These are phyloP conservation scores for Pouteria glomerata DNA, from an alignment of 148 eudicot genomes.

Conservation along the genomic window DNA sequence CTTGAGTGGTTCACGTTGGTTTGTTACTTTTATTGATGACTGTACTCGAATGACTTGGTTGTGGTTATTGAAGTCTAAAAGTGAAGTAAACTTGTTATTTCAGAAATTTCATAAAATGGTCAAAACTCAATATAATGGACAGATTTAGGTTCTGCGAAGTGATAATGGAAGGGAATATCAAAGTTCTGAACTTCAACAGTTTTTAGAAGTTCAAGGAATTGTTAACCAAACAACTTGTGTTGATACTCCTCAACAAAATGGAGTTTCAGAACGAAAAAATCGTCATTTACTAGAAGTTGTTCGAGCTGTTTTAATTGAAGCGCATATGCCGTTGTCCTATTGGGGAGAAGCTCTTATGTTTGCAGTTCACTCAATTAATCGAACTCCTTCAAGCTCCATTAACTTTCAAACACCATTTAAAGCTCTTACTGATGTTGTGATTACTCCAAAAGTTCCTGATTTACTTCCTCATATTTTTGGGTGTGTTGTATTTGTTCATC, in stretches of 20 bases:
- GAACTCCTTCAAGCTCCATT: not conserved
- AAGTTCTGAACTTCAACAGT: no score
- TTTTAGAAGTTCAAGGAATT: no score
- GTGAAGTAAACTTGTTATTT: not conserved
- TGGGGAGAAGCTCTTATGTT: not conserved
- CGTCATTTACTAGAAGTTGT: no score
- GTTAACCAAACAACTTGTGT: no score
- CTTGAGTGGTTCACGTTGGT: not conserved
- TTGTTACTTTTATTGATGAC: not conserved
- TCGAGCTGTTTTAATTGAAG: no score
- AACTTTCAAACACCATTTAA: not conserved
- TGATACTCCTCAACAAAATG: no score
- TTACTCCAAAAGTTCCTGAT: not conserved
- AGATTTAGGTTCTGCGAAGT: not conserved
- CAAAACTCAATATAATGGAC: not conserved
- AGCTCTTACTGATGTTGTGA: not conserved
- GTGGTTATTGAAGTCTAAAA: not conserved
- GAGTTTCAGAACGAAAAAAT: no score
- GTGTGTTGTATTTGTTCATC: slow-evolving; percentile 5
- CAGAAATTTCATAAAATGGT: not conserved
- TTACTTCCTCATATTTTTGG: slow-evolving; percentile 6
- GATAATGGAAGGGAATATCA: not conserved
- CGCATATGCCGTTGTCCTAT: no score
- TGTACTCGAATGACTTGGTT: not conserved
- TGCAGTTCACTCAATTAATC: not conserved